These are phyloP conservation scores for Candida quercuum DNA, from an alignment of 805 yeast genomes.

Conservation along the genomic window DNA sequence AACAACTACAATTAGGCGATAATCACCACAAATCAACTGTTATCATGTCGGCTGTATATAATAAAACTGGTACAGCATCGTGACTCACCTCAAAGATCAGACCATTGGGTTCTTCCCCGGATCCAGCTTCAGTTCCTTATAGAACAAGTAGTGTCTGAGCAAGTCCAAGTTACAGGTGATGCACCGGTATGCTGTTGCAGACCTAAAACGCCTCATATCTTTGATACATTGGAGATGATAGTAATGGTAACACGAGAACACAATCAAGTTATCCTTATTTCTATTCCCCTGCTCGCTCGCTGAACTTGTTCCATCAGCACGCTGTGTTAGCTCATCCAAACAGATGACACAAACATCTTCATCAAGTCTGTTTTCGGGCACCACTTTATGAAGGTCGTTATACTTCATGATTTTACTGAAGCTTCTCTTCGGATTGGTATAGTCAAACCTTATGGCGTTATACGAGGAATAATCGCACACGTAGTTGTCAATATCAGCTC, in stretches of 20 bases:
- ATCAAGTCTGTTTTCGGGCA: too few relatives aligned
- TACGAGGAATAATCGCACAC: neutral
- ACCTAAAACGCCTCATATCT: neutral
- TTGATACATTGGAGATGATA: slow-evolving; percentile 1
- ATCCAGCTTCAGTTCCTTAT: neutral
- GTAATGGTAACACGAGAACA: slow-evolving; percentile 1
- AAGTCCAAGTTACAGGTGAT: neutral
- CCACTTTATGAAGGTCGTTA: neutral
- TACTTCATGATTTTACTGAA: neutral
- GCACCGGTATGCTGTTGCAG: too few relatives aligned
- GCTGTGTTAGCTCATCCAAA: neutral
- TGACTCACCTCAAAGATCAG: too few relatives aligned
- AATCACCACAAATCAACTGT: neutral
- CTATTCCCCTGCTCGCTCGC: too few relatives aligned
- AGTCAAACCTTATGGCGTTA: neutral
- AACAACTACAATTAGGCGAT: neutral
- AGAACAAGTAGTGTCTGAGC: neutral
- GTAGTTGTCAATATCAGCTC: neutral
- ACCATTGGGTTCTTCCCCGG: neutral
- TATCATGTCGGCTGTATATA: too few relatives aligned
- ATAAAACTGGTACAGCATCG: too few relatives aligned
- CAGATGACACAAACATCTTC: slow-evolving; percentile 1
- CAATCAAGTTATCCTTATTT: neutral
- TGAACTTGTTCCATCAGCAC: too few relatives aligned
- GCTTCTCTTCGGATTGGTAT: neutral